These are phyloP conservation scores for Oxyria digyna DNA, from an alignment of 148 eudicot genomes.

Conservation along the genomic window DNA sequence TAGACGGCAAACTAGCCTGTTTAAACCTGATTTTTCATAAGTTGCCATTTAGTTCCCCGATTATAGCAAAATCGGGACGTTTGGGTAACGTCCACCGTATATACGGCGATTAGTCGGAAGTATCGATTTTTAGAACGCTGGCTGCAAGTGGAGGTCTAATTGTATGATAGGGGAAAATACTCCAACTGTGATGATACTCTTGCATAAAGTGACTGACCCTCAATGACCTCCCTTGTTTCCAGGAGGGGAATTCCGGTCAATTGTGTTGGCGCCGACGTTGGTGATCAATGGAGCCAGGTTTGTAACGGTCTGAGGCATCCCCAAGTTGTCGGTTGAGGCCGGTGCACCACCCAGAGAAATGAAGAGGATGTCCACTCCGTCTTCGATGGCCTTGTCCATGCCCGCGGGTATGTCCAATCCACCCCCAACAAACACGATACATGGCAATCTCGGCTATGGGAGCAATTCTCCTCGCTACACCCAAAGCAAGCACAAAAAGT, in stretches of 20 bases:
- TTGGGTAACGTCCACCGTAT: too few relatives aligned
- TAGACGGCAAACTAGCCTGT: too few relatives aligned
- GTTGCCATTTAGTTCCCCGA: too few relatives aligned
- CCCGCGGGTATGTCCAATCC: constrained; percentile 50
- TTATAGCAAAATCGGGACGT: too few relatives aligned
- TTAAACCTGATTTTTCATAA: too few relatives aligned
- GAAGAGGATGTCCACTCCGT: constrained; percentile 58
- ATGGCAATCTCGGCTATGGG: constrained; percentile 57
- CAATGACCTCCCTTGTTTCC: background rate
- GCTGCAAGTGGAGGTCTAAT: too few relatives aligned
- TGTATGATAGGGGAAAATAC: too few relatives aligned
- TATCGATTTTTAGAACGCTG: too few relatives aligned
- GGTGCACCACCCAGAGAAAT: constrained; percentile 46
- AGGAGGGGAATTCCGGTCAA: constrained; percentile 47
- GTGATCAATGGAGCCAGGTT: constrained; percentile 63
- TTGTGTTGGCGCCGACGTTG: constrained; percentile 50
- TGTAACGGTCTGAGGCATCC: constrained; percentile 17
- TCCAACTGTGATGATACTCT: too few relatives aligned
- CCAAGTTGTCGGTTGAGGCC: constrained; percentile 40
- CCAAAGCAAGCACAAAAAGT: constrained; percentile 29
- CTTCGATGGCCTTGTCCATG: constrained; percentile 44
- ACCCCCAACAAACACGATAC: constrained; percentile 54
- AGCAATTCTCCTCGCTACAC: constrained; percentile 49
- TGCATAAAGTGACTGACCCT: background rate
- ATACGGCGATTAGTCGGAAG: too few relatives aligned